Evolutionary conservation across 306 rosid species (phyloP), one percentile per base, ranked within the genome.

Genomic region (Vachellia pachyceras): DNA sequence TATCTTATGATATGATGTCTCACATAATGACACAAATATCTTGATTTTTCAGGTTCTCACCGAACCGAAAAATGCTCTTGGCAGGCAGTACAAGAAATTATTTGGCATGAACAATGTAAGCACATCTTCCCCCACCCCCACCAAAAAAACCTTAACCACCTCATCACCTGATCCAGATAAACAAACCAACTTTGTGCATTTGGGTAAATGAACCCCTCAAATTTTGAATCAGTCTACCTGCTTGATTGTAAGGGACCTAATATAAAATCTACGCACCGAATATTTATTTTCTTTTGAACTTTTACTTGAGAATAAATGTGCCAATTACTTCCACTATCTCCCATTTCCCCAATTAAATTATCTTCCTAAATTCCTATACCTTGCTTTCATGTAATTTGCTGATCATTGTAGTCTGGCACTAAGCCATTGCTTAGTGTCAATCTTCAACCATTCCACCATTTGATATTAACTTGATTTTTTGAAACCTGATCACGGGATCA

Each of bases 1-100:
- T 35, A 67, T 42, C 6, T 70, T 45, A 29, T 68, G 72, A 72
- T 22, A 7, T 4, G 79, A n/a, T 37, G 29, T 80, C 68, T 80
- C 33, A 60, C 74, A 22, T 60, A 80, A 72, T 61, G 49, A 15
- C 36, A 35, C 35, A 80, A n/a, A n/a, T 50, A 63, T 58, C 74
- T n/a, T 83, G 67, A 82, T 68, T 77, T 72, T 85, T 67, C 89
- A 93, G 98, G 98, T 93, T 66, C 97, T 93, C 75, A 87, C 85
- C 3, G 91, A 91, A 84, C 98, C 98, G 5, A 93, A 89, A 83
- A 89, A 93, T 70, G 97, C 98, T 73, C 98, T 93, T 61, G 93
- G 94, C 18, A 90, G 86, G 90, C 98, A 93, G 90, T 93, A 90
- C 94, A 86, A 89, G 91, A 93, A 91, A 81, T 79, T 93, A 83